These are phyloP conservation scores for Trichosporon faecale DNA, from an alignment of 1,284 basidiomycete genomes.

Conservation along the genomic window DNA sequence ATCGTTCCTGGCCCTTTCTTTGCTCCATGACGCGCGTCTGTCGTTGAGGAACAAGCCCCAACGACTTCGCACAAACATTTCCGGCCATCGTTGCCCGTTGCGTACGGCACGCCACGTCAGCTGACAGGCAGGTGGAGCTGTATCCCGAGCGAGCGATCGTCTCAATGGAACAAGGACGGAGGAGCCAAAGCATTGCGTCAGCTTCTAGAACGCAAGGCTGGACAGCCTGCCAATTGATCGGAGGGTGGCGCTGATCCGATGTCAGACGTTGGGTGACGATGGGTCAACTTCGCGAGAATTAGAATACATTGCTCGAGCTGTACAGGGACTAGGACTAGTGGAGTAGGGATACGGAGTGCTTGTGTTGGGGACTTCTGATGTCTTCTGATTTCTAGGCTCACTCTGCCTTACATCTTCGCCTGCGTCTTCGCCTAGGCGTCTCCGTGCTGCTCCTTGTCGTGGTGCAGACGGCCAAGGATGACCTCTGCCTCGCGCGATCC, in stretches of 20 bases:
- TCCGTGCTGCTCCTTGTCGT: conserved; percentile 1
- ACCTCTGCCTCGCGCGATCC: conserved; percentile 38
- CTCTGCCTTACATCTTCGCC: neutral
- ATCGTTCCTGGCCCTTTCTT: no score
- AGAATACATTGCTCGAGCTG: neutral
- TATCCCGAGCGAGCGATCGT: neutral
- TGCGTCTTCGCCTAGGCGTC: neutral
- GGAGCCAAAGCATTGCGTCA: no score
- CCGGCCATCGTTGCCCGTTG: no score
- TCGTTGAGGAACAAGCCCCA: no score
- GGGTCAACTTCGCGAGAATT: neutral
- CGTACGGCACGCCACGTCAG: neutral
- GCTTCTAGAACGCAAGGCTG: neutral
- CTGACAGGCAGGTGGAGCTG: neutral
- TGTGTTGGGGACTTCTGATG: neutral
- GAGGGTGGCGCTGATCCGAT: neutral
- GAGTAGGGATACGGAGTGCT: neutral
- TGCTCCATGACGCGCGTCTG: no score
- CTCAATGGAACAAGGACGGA: neutral
- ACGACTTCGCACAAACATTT: no score
- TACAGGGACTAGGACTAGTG: neutral
- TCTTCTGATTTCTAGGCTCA: neutral
- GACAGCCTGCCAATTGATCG: neutral
- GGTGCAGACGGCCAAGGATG: conserved; percentile 28
- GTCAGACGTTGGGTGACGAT: no score